Percentiles rank a stretch among this genome's conserved stretches.
These are phyloP conservation scores for Tanacetum coccineum DNA, from an alignment of 129 eudicot species.

Conservation along the genomic window DNA sequence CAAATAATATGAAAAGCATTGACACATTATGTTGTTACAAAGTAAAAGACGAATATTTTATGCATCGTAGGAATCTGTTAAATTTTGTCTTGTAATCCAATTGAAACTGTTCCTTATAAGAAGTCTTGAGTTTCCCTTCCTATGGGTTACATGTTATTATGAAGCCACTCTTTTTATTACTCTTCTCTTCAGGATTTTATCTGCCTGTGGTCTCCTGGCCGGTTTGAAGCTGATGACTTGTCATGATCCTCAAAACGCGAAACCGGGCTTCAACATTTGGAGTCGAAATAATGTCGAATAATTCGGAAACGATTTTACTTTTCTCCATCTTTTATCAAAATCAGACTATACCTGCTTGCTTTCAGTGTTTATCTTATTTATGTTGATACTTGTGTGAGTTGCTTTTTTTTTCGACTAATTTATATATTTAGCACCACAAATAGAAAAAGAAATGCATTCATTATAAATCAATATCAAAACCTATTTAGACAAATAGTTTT, in stretches of 20 bases:
- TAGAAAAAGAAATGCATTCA: not conserved
- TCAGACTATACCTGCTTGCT: constrained; percentile 11
- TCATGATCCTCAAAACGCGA: constrained; percentile 71
- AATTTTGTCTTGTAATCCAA: constrained; percentile 97
- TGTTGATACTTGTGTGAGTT: constrained; percentile 10
- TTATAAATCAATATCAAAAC: not conserved
- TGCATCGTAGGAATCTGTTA: constrained; percentile 41
- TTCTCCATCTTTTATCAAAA: constrained; percentile 53
- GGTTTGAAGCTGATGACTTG: constrained; percentile 82
- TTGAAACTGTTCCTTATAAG: constrained; percentile 76
- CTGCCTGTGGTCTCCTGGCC: constrained; percentile 62
- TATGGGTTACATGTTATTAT: constrained; percentile 75
- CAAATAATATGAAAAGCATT: too few species aligned
- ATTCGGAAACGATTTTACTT: constrained; percentile 64
- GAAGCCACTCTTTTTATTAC: constrained; percentile 91
- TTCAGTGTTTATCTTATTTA: constrained; percentile 6
- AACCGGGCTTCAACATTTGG: constrained; percentile 60
- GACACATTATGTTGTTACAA: too few species aligned
- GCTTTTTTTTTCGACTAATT: constrained; percentile 4
- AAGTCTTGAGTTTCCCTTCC: constrained; percentile 93
- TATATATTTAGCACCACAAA: constrained; percentile 20
- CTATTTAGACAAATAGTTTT: not conserved
- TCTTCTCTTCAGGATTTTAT: constrained; percentile 74
- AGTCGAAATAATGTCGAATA: too few species aligned
- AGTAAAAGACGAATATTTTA: constrained; percentile 14